Conservation (phyloP, 768 basidiomycete species). For the Russula lepida region DNA sequence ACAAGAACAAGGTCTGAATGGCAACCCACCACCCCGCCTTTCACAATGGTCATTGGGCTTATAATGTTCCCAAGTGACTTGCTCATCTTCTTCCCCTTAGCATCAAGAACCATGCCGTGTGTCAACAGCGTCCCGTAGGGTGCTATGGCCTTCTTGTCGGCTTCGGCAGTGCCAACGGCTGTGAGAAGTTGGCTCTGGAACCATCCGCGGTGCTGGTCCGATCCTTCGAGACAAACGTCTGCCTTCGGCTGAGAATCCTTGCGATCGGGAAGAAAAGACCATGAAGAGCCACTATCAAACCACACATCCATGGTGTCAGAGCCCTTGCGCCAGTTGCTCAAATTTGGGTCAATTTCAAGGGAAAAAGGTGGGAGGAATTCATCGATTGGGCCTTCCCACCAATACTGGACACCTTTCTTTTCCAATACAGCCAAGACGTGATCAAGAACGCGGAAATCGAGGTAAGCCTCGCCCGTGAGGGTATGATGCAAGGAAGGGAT, state of each 20-base stretch:
- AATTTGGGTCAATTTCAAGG: conserved; percentile 27
- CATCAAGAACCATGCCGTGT: conserved; percentile 94
- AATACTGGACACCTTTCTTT: conserved; percentile 65
- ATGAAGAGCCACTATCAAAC: conserved; percentile 96
- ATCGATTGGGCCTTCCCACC: conserved; percentile 84
- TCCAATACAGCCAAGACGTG: conserved; percentile 75
- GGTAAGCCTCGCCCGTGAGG: conserved; percentile 51
- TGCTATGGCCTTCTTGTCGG: conserved; percentile 25
- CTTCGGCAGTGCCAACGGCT: conserved; percentile 45
- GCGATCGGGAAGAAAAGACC: conserved; percentile 61
- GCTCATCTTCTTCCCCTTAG: conserved; percentile 92
- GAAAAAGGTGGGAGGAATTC: conserved; percentile 71
- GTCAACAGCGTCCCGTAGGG: conserved; percentile 83
- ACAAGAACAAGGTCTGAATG: not conserved
- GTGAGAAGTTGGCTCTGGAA: conserved; percentile 95
- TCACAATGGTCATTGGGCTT: conserved; percentile 71
- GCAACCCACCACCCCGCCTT: conserved; percentile 60
- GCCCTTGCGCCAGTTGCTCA: conserved; percentile 55
- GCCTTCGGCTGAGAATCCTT: conserved; percentile 38
- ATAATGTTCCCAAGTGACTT: conserved; percentile 91
- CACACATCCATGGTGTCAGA: conserved; percentile 98
- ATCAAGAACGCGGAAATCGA: conserved; percentile 54
- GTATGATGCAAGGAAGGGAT: conserved; percentile 80
- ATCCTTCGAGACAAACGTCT: conserved; percentile 90
- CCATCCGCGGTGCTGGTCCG: conserved; percentile 98